These are phyloP conservation scores for Penicillium psychrosexuale DNA, from an alignment of 2,329 filamentous ascomycete genomes.

Conservation along the genomic window DNA sequence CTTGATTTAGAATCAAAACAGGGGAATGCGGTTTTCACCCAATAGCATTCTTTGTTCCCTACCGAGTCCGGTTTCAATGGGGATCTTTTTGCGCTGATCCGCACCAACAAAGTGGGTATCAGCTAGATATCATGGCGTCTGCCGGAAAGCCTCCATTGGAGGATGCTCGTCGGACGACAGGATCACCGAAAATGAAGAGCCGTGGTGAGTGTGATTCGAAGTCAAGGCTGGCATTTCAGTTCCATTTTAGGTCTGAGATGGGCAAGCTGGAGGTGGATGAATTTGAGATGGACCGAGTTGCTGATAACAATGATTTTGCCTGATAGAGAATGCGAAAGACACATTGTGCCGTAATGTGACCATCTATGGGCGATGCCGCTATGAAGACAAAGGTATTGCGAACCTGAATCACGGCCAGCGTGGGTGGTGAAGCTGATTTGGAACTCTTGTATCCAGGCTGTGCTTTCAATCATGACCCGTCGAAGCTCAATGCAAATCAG, in stretches of 20 bases:
- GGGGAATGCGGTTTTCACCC: constrained; percentile 41
- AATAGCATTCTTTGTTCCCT: constrained; percentile 27
- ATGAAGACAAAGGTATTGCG: constrained; percentile 72
- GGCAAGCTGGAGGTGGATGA: constrained; percentile 3
- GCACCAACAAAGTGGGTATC: constrained; percentile 31
- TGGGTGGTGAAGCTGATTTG: constrained; percentile 11
- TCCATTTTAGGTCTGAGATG: not conserved
- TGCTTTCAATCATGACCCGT: constrained; percentile 81
- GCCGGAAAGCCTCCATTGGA: constrained; percentile 44
- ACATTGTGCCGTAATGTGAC: constrained; percentile 88
- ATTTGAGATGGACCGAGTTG: constrained; percentile 1
- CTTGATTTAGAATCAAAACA: constrained; percentile 15
- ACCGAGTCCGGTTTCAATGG: constrained; percentile 39
- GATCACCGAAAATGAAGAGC: constrained; percentile 49
- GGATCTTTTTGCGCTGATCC: constrained; percentile 38
- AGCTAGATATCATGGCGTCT: constrained; percentile 42
- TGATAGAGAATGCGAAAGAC: constrained; percentile 72
- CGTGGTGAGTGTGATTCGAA: constrained; percentile 41
- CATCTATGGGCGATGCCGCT: constrained; percentile 90
- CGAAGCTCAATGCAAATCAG: constrained; percentile 53
- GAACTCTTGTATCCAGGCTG: constrained; percentile 52
- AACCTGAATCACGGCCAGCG: not conserved
- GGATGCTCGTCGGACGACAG: constrained; percentile 45
- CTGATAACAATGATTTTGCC: constrained; percentile 6
- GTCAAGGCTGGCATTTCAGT: not conserved